Percentiles rank a stretch among this genome's conserved stretches.
Conservation (phyloP, 768 basidiomycete genomes). For the Phylloporus scabripes region DNA sequence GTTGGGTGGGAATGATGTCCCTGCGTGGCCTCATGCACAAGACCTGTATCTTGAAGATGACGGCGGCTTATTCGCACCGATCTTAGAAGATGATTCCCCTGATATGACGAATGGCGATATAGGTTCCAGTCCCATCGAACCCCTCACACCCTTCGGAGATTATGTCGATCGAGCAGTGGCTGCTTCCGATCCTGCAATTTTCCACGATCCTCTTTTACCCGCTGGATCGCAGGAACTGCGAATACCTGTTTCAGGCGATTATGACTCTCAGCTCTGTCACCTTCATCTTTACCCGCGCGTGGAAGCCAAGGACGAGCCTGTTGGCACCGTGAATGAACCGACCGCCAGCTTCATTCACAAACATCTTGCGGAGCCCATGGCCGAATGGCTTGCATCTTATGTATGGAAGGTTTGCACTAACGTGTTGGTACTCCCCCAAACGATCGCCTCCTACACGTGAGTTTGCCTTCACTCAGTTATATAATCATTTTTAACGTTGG, state of each 20-base stretch:
- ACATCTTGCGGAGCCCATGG: conserved; percentile 69
- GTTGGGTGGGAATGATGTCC: conserved; percentile 2
- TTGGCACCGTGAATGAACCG: conserved; percentile 39
- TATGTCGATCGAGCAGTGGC: conserved; percentile 70
- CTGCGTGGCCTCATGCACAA: conserved; percentile 16
- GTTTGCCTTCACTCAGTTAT: conserved; percentile 22
- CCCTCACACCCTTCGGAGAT: conserved; percentile 71
- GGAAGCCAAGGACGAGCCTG: conserved; percentile 20
- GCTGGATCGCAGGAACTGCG: conserved; percentile 14
- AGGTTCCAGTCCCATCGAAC: conserved; percentile 65
- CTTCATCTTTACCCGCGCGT: conserved; percentile 12
- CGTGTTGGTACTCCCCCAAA: conserved; percentile 53
- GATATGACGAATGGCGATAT: conserved; percentile 46
- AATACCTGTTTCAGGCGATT: conserved; percentile 23
- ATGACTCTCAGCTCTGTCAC: conserved; percentile 21
- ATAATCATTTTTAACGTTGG: conserved; percentile 7
- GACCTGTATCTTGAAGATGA: conserved; percentile 25
- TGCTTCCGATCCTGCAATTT: conserved; percentile 28
- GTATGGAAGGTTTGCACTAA: conserved; percentile 81
- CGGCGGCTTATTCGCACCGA: conserved; percentile 47
- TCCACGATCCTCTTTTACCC: conserved; percentile 21
- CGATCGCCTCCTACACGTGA: conserved; percentile 52
- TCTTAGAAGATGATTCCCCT: conserved; percentile 63
- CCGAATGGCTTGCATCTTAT: conserved; percentile 74
- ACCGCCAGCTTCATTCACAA: conserved; percentile 54